Evolutionary conservation across 352 stramenopile genomes (phyloP), one percentile per base, ranked within the genome.

Genomic region (Phytophthora multivora): DNA sequence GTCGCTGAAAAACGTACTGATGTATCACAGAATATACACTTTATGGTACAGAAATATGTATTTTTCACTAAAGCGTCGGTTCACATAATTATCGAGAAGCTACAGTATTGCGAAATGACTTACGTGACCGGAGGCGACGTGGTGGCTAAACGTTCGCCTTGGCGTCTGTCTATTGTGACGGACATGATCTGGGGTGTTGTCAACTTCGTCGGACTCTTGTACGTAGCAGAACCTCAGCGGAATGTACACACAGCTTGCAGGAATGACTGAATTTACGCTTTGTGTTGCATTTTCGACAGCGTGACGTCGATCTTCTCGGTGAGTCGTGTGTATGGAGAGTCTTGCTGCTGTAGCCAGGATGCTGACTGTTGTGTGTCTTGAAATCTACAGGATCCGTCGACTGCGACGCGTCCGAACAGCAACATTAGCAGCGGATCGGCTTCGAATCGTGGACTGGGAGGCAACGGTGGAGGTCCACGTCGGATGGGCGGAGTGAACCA

Each of bases 161-260:
- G 83, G 80, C 77, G 84, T 25, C 40, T 91, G 35, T 89, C 81
- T 15, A 86, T 91, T 65, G 59, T 93, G 45, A 73, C 74, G 7
- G 84, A 93, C 69, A 55, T 71, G 15, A 83, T 93, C 57, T 93
- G 84, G 84, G 77, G 80, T 25, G 65, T 85, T 41, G 51, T 91
- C 28, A 87, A 89, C 80, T 85, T 93, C 40, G 61, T 93, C 1
- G 81, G 83, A 25, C 73, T 93, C 51, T 91, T 93, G 84, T 93
- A 77, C 56, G 83, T 83, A 9, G n/a, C 21, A 0, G 10, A 58
- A 15, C 11, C 11, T 11, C 18, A 42, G 30, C 10, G 31, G 21
- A 18, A 13, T 54, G 1, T 1, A 5, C 11, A 26, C 2, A 19
- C 25, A 19, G n/a, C 18, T 52, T 23, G 5, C 43, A 19, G n/a